phyloP scores from a whole-genome alignment of 1,139 yeast species.

The Kluyveromyces marxianus region DNA sequence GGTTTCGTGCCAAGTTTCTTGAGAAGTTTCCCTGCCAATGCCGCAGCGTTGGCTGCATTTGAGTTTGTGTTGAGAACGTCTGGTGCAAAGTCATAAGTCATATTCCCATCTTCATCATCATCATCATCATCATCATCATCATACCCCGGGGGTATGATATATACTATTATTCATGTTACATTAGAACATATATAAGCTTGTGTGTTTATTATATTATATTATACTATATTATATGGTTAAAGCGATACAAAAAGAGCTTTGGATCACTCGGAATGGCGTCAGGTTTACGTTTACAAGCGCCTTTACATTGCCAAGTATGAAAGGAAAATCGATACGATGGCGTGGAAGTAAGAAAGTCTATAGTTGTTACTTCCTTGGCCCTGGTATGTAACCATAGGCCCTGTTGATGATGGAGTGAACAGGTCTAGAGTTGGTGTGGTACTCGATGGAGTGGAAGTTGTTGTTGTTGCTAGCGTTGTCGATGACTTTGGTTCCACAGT shows the following conservation, averaged over 20 bases:
- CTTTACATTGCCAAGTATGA: not conserved
- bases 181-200: too few species aligned
- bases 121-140: not conserved
- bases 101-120: not conserved
- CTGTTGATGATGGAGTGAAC: not conserved
- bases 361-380: not conserved
- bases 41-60: constrained; percentile 87
- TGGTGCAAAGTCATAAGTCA: constrained; percentile 15
- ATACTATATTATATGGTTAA: too few species aligned
- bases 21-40: constrained; percentile 82
- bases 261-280: too few species aligned
- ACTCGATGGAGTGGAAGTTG: not conserved
- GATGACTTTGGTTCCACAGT: constrained; percentile 2
- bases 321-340: not conserved
- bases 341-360: not conserved
- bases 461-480: not conserved
- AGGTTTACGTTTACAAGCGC: too few species aligned
- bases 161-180: too few species aligned
- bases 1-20: constrained; percentile 75
- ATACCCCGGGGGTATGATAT: not conserved
- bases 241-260: too few species aligned
- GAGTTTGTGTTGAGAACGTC: constrained; percentile 65
- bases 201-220: too few species aligned
- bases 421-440: not conserved
- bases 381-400: not conserved